Base-by-base conservation (phyloP, 176 grass and related monocot genomes). In the Elymus sibiricus region DNA sequence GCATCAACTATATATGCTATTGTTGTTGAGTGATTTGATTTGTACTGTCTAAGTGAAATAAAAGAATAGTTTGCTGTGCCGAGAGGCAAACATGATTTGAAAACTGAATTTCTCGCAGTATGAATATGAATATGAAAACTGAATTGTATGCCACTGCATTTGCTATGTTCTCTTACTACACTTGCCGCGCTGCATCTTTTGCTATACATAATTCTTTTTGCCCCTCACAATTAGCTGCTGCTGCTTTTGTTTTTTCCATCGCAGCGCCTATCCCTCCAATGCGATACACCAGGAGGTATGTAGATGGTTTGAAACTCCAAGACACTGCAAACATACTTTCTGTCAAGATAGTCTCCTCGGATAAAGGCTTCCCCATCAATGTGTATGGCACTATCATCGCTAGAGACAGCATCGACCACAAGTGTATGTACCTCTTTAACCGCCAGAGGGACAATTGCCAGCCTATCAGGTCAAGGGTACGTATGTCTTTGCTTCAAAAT, bases 1-100 rank as follows among this genome's bases (percentile, higher is more conserved):
- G 31, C 31, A 32, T 32, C 31, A 32, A 32, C 31, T 32, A 32
- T 32, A 32, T 32, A 32, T 32, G 31, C 31, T 56, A 1, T 55
- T 2, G 5, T n/a, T 3, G 11, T 55, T 49, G 21, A 78, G 56
- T 39, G 40, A 27, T 70, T 26, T 39, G 40, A 27, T 70, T 26
- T 76, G 2, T 63, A 15, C 7, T 85, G 25, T 84, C n/a, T 84
- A 98, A 63, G 60, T 63, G 2, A 63, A 27, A 28, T 16, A n/a
- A n/a, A 32, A 32, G 14, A 66, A 66, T 66, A 32, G 2, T 32
- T 66, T 66, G 27, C 28, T 32, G 13, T 32, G 64, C 8, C 9
- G 64, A 67, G 28, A 27, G 14, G 26, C 62, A 64, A 29, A 64
- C 62, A 64, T 64, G 25, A 5, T 64, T 6, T 29, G 13, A 16